A percentile compares a stretch with the other conserved stretches of the same genome.
phyloP scores from a whole-genome alignment of 1,284 basidiomycete genomes.

The Singerocomus inundabilis region DNA sequence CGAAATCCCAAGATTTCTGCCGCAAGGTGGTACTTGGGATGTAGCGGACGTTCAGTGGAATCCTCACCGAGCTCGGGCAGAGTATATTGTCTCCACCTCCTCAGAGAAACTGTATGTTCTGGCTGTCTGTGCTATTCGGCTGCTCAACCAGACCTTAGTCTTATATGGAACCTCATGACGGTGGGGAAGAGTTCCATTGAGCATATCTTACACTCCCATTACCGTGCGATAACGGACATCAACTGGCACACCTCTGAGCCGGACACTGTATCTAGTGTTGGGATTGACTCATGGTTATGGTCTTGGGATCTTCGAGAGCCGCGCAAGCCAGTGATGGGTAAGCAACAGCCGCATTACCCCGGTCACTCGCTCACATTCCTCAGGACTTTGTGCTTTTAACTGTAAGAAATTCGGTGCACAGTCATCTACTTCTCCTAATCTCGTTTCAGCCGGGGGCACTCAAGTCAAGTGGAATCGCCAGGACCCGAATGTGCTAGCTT shows the following conservation, averaged over 20 bases:
- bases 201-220: slow-evolving; percentile 81
- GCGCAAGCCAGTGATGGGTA: slow-evolving; percentile 66
- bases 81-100: slow-evolving; percentile 94
- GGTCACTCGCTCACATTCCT: slow-evolving; percentile 9
- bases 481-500: slow-evolving; percentile 82
- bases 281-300: slow-evolving; percentile 82
- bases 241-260: slow-evolving; percentile 91
- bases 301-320: slow-evolving; percentile 81
- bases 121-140: background rate
- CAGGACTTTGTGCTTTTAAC: slow-evolving; percentile 74
- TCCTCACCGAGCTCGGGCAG: slow-evolving; percentile 79
- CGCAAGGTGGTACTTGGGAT: slow-evolving; percentile 96
- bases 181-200: slow-evolving; percentile 74
- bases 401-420: slow-evolving; percentile 40
- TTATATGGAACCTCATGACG: slow-evolving; percentile 91
- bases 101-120: slow-evolving; percentile 81
- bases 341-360: slow-evolving; percentile 9
- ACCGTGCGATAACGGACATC: slow-evolving; percentile 92
- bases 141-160: slow-evolving; percentile 38
- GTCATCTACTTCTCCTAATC: background rate
- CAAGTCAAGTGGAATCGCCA: slow-evolving; percentile 96
- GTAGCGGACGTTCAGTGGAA: slow-evolving; percentile 98
- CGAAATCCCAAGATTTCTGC: slow-evolving; percentile 87
- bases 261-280: slow-evolving; percentile 73
- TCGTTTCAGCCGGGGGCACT: slow-evolving; percentile 69